Conservation (phyloP, 2,329 filamentous ascomycete species). For the Tolypocladium paradoxum region DNA sequence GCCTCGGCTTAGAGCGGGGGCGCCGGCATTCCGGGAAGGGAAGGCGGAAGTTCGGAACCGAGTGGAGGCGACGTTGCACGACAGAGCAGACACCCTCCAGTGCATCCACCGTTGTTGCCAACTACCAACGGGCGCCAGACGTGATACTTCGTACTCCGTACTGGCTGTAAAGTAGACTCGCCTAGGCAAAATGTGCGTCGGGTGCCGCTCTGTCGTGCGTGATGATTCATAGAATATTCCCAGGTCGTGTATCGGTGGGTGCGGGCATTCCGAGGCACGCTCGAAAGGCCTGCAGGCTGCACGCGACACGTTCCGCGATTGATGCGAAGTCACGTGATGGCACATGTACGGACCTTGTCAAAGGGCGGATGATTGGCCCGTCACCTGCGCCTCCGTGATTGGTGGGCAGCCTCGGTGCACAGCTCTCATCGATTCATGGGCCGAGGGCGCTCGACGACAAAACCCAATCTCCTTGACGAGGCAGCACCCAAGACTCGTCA, state of each 20-base stretch:
- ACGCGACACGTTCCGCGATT: neutral
- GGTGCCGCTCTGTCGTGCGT: too few species aligned
- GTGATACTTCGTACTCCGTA: too few species aligned
- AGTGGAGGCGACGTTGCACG: neutral
- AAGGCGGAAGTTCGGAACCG: neutral
- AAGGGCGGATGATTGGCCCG: slow-evolving; percentile 6
- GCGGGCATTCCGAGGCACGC: neutral
- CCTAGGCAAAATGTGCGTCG: neutral
- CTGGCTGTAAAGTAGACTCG: too few species aligned
- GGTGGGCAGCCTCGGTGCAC: slow-evolving; percentile 4
- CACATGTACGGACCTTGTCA: neutral
- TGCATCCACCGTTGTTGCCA: too few species aligned
- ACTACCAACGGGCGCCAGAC: too few species aligned
- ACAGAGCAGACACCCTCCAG: too few species aligned
- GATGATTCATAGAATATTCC: too few species aligned
- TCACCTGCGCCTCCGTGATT: slow-evolving; percentile 8
- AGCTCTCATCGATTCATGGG: neutral
- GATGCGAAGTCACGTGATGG: slow-evolving; percentile 3
- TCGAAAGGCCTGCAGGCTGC: neutral
- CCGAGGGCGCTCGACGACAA: neutral
- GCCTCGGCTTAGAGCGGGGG: slow-evolving; percentile 27
- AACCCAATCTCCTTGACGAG: neutral
- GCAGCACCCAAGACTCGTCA: neutral
- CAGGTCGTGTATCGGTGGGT: too few species aligned
- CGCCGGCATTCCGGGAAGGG: slow-evolving; percentile 1